Base-by-base conservation (phyloP, 148 eudicot genomes). In the Pharnaceum exiguum region DNA sequence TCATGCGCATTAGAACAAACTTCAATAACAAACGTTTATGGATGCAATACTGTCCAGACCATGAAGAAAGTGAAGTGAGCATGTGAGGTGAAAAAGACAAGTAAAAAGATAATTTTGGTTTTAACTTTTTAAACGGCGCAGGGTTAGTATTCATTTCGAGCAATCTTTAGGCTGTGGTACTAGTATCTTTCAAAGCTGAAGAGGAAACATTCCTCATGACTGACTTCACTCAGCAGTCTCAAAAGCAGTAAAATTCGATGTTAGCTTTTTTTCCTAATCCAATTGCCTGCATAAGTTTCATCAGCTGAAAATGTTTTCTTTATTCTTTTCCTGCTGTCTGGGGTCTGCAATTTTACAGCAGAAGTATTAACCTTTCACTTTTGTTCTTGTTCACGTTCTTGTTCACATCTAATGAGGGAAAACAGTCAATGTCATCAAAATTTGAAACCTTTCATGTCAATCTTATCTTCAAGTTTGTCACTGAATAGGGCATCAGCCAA, bases 391-490 rank as follows among this genome's bases (percentile, higher is more conserved):
- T 66, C 18, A 58, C n/a, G 32, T 56, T 38, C 44, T 52, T 23
- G 7, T 39, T 66, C 18, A 58, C n/a, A 29, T 12, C 59, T 52
- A 26, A 12, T 5, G 56, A 17, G 64, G 65, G 65, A 60, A 76
- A 70, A 70, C 50, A 51, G 68, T 62, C 71, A 72, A 57, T 32
- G 9, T 23, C 18, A 8, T 17, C 55, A 60, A 69, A 54, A 42
- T 29, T 1, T 65, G 61, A 66, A 37, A 50, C 15, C 25, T 45
- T 35, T 43, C 40, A 56, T 36, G 40, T 36, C 28, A 77, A 66
- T 61, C 69, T 80, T 69, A 70, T 60, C 40, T 57, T 50, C 68
- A 55, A 66, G 60, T 69, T 55, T 54, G 38, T 59, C 65, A 62
- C 52, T 42, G 74, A 77, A 46, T 51, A 25, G 46, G 66, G 70